Percentiles rank a stretch among this genome's conserved stretches.
Conservation (phyloP, 1,284 basidiomycete genomes). For the Gomphus bonarii region DNA sequence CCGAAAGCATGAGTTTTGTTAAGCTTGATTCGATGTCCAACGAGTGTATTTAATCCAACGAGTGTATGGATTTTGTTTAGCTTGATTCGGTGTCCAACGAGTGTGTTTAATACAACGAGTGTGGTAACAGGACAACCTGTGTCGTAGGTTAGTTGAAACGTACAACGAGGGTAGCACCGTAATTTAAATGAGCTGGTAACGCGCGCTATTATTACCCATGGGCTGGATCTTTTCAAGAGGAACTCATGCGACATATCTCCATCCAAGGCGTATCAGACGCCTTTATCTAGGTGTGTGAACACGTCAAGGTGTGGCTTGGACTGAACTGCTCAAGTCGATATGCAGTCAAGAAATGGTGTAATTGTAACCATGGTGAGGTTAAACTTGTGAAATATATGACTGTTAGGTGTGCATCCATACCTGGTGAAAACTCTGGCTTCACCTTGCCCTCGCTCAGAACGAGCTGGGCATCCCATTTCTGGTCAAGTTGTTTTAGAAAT, state of each 20-base stretch:
- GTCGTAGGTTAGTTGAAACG: too few species aligned
- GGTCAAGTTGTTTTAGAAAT: constrained; percentile 93
- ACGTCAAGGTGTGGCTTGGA: neutral
- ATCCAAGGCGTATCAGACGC: constrained; percentile 30
- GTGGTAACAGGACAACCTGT: too few species aligned
- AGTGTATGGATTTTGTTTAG: neutral
- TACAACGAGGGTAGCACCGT: too few species aligned
- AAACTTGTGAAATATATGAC: neutral
- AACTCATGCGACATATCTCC: neutral
- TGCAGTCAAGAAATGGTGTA: constrained; percentile 98
- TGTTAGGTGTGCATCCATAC: constrained; percentile 86
- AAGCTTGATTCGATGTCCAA: neutral
- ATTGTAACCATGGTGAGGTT: too few species aligned
- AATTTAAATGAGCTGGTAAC: too few species aligned
- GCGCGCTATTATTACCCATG: too few species aligned
- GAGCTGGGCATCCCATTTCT: constrained; percentile 88
- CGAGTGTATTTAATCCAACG: neutral
- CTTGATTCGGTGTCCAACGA: neutral
- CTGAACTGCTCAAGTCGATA: constrained; percentile 63
- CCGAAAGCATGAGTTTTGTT: neutral
- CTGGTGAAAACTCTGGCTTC: constrained; percentile 95
- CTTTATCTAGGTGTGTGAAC: constrained; percentile 30
- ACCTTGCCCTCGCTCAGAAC: constrained; percentile 93
- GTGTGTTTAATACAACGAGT: too few species aligned
- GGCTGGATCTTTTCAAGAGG: too few species aligned